Percentiles rank a stretch among this genome's conserved stretches.
phyloP scores from a whole-genome alignment of 176 grass and related monocot species.

The Secale cereale region DNA sequence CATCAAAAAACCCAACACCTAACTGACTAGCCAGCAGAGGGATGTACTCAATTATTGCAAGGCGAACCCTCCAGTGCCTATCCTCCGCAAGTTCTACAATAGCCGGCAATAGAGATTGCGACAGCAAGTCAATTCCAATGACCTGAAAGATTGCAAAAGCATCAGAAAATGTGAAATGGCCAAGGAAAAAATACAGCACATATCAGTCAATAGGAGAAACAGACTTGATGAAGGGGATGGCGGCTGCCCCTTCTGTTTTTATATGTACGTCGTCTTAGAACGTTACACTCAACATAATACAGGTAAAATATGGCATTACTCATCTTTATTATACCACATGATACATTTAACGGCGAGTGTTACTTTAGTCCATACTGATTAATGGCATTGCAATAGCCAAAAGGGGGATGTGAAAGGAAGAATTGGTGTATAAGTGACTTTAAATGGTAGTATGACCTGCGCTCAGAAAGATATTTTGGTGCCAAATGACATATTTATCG shows the following conservation, averaged over 20 bases:
- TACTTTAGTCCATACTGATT: neutral
- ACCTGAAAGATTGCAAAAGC: conserved; percentile 49
- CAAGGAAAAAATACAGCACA: neutral
- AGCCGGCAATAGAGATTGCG: conserved; percentile 88
- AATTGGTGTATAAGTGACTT: neutral
- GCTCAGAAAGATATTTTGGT: no score
- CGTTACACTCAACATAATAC: neutral
- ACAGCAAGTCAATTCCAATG: conserved; percentile 92
- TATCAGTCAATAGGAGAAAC: neutral
- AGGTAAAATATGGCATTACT: neutral
- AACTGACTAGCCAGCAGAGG: conserved; percentile 89
- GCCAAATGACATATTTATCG: no score
- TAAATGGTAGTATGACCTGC: no score
- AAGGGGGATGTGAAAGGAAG: neutral
- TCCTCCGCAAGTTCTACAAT: conserved; percentile 96
- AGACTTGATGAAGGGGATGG: neutral
- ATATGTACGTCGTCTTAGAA: neutral
- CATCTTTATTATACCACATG: neutral
- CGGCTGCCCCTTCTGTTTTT: neutral
- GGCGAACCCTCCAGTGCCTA: conserved; percentile 92
- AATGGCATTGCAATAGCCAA: neutral
- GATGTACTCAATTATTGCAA: conserved; percentile 97
- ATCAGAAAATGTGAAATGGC: neutral
- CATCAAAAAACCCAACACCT: conserved; percentile 92
- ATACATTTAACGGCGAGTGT: neutral